Percentiles rank a stretch among this genome's conserved stretches.
These are phyloP conservation scores for Poa pratensis DNA, from an alignment of 176 grass and related monocot species.

Conservation along the genomic window DNA sequence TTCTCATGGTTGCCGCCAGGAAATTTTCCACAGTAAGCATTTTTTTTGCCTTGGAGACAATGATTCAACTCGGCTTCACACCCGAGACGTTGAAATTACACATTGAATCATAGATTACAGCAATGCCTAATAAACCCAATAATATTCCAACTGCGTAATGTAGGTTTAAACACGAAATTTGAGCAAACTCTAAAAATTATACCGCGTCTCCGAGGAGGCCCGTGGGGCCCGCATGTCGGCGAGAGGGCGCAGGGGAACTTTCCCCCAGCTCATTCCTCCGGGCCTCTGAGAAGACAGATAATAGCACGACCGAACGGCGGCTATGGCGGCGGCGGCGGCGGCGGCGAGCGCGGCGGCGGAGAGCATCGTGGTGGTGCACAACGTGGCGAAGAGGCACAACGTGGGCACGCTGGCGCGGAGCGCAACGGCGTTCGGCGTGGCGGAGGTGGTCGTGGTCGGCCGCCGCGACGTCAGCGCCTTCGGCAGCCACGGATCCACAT, in stretches of 20 bases:
- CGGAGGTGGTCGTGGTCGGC: slow-evolving; percentile 82
- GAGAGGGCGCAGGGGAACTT: neutral
- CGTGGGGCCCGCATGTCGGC: slow-evolving; percentile 9
- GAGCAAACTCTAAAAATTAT: no score
- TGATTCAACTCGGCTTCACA: no score
- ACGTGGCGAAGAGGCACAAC: slow-evolving; percentile 91
- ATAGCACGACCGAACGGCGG: slow-evolving; percentile 1
- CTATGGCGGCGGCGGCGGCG: slow-evolving; percentile 40
- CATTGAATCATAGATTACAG: no score
- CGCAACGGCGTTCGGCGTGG: slow-evolving; percentile 76
- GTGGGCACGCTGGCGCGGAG: slow-evolving; percentile 85
- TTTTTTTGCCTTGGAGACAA: no score
- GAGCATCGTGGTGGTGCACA: slow-evolving; percentile 80
- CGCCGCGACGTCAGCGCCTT: slow-evolving; percentile 89
- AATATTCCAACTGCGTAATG: no score
- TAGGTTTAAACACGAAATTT: no score
- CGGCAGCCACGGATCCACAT: slow-evolving; percentile 83
- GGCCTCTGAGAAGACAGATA: no score
- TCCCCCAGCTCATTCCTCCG: neutral
- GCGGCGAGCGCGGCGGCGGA: slow-evolving; percentile 31
- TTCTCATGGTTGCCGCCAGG: no score
- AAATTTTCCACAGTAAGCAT: no score
- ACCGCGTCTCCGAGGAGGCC: no score
- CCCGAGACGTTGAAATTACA: no score
- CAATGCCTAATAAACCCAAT: no score